Base-by-base conservation (phyloP, 1,284 basidiomycete species). In the Taiwanofungus camphoratus region DNA sequence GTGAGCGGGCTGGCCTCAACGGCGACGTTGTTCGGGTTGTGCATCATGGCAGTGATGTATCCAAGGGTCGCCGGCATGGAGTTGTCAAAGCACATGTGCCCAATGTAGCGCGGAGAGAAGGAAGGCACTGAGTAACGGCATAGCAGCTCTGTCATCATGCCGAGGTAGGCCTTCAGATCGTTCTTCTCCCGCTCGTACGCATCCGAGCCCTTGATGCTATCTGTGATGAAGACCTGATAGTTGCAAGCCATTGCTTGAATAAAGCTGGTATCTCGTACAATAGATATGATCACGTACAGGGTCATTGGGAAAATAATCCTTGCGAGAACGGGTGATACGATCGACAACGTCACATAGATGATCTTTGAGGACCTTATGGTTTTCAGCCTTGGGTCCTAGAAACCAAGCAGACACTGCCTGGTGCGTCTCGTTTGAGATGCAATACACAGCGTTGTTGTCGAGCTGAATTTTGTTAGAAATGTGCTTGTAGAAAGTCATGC, bases 21-120 rank as follows among this genome's bases (percentile, higher is more conserved):
- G 0, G 70, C 62, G 36, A 73, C 62, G 49, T 73, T 72, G 56
- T 73, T 73, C 7, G 61, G 68, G 45, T 73, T 73, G 51, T 59
- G 65, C 31, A 71, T 49, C 50, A 68, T 57, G 0, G 64, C 59
- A 7, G 58, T 41, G 12, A 72, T 41, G 44, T 64, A 71, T 2
- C 69, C 70, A 11, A 67, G 48, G 9, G 66, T 64, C 1, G 60
- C 63, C 0, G 70, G 69, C 36, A 72, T 49, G 18, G 58, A 60
- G n/a, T 50, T 59, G 29, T 69, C 66, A 30, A 62, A 57, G 20
- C 39, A 50, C 70, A 72, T 72, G 51, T 72, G 69, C 0, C 58
- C 70, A 36, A 52, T 59, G 49, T 72, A 73, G 12, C 71, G 65
- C 18, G 66, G 68, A 13, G 63, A 67, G 45, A 57, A 70, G 56